Base-by-base conservation (phyloP, 1,139 yeast genomes). In the Hansenula lynferdii region DNA sequence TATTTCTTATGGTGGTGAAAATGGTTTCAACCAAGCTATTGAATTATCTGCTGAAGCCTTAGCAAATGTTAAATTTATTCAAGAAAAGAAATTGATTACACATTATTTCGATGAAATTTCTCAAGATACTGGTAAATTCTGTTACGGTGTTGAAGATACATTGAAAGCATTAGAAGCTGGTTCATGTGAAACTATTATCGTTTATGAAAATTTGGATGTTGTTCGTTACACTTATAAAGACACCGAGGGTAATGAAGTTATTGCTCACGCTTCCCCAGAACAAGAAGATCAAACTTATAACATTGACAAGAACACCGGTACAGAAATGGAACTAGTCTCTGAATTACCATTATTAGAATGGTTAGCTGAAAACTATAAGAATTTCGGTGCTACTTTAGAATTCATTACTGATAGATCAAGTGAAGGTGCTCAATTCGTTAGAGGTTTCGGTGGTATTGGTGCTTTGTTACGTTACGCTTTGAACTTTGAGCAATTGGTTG, bases 371-470 rank as follows among this genome's bases (percentile, higher is more conserved):
- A 86, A 87, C 66, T 92, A 92, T 69, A 85, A 83, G 62, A 85
- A 75, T 53, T 92, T 76, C 56, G 98, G 98, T 75, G 96, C 98
- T 40, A 80, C 84, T 47, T 75, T 92, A 54, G 98, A 92, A 68
- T 92, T 92, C 56, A 96, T 92, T 52, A 85, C 97, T 37, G 98
- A 92, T 69, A 82, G 86, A 67, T 85, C 96, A 28, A 83, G 95
- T 37, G 98, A 92, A 67, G 98, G 98, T 70, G 95, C 97, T 34
- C 98, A 92, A 70, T 92, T 92, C 65, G 95, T 85, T 46, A 85
- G 82, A 58, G 98, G 98, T 44, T 92, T 92, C 58, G 98, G 98
- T 83, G 98, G 98, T 70, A 78, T 92, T 52, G 98, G 98, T 64
- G 97, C 96, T 43, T 64, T 92, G 57, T 74, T 92, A 64, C 87